These are phyloP conservation scores for Dissophora globulifera DNA, from an alignment of 192 early-diverging fungal species.

Conservation along the genomic window DNA sequence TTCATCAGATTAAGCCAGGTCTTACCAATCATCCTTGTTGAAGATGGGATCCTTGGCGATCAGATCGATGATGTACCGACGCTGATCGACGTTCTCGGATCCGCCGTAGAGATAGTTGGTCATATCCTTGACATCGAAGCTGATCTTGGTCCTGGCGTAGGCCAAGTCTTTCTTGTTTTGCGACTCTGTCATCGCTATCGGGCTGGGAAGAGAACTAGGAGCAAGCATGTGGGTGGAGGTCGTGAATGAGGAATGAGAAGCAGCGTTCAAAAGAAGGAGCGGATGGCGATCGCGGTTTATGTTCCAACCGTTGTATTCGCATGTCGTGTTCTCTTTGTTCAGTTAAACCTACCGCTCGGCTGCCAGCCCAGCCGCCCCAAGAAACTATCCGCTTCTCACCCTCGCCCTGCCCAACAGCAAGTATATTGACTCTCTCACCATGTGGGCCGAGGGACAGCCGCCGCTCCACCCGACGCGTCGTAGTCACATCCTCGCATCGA, in stretches of 20 bases:
- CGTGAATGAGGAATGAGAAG: neutral
- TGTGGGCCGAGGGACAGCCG: too few relatives aligned
- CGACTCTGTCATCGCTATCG: slow-evolving; percentile 18
- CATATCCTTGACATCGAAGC: slow-evolving; percentile 81
- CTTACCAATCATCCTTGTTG: neutral
- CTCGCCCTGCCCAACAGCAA: neutral
- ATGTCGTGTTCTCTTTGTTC: neutral
- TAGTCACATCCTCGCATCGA: too few relatives aligned
- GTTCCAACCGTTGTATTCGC: too few relatives aligned
- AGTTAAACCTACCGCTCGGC: neutral
- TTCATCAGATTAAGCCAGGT: too few relatives aligned
- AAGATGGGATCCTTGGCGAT: too few relatives aligned
- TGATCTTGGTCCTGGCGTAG: slow-evolving; percentile 77
- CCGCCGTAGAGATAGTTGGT: slow-evolving; percentile 88
- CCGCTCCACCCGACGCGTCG: too few relatives aligned
- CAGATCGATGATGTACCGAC: slow-evolving; percentile 26
- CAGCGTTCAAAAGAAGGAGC: neutral
- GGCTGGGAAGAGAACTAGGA: too few relatives aligned
- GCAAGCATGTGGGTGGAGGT: neutral
- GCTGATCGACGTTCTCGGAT: slow-evolving; percentile 63
- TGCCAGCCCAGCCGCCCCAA: neutral
- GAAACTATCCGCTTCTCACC: neutral
- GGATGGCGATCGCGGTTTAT: neutral
- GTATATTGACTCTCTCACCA: too few relatives aligned
- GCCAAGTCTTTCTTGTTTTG: slow-evolving; percentile 59